Base-by-base conservation (phyloP, 305 asterid genomes). In the Solanum aculeatissimum region DNA sequence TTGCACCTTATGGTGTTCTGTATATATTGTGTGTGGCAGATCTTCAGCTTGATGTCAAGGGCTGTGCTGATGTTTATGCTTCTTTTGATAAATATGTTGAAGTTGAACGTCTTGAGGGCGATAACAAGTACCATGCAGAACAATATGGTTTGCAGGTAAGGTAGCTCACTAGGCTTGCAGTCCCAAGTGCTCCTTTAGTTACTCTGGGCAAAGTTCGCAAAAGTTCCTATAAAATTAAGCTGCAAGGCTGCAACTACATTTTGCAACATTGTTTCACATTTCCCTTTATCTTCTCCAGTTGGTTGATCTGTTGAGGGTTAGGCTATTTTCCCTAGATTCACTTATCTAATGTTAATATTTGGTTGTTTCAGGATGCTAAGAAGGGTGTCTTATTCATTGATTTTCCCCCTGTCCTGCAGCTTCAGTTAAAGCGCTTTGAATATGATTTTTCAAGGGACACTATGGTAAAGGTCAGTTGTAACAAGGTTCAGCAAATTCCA, bases 11-110 rank as follows among this genome's bases (percentile, higher is more conserved):
- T 85, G 84, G 83, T 82, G 74, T 53, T 86, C 87, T 55, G 83
- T 81, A 51, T 68, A 72, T 82, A 74, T 81, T 84, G 71, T 83
- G 51, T 77, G 80, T 87, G 84, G 66, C 90, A 92, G 95, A 91
- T 91, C 93, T 91, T 88, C 93, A 91, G 90, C 92, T 92, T 87
- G 95, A 91, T 90, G 95, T 92, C 83, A 91, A 91, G 84, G 95
- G 94, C 84, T 91, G 94, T 86, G 83, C 71, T 42, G 94, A 91
- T 86, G 93, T 92, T 84, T 92, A 92, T 85, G 93, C 91, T 65
- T 89, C 94, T 14, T 90, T 92, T 88, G 91, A 92, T 86, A 88
- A 92, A 72, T 92, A 91, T 91, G 91, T 91, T 69, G 93, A 57
- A 62, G 91, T 88, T 84, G 95, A 90, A 88, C 88, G 88, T 75